phyloP scores from a whole-genome alignment of 371 early-diverging fungal genomes.

The Mortierella sp. region DNA sequence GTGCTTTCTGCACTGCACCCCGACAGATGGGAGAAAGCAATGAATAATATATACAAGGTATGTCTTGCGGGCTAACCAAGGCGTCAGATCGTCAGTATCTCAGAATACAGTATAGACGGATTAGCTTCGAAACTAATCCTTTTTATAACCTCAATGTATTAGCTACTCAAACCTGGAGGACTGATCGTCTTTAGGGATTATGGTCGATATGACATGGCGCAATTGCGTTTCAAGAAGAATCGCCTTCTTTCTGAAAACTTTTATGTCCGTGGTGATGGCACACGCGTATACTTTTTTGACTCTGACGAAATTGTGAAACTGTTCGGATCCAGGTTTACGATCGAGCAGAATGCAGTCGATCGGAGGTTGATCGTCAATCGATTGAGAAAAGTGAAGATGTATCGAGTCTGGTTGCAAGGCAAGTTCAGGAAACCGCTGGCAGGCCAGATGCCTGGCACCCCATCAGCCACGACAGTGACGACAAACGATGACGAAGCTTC shows the following conservation, averaged over 20 bases:
- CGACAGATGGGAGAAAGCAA: slow-evolving; percentile 76
- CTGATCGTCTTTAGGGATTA: slow-evolving; percentile 89
- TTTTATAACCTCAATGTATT: slow-evolving; percentile 68
- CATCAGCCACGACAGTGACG: slow-evolving; percentile 39
- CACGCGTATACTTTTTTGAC: slow-evolving; percentile 74
- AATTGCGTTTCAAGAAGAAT: slow-evolving; percentile 84
- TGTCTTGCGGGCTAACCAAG: too few species aligned
- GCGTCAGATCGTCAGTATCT: too few species aligned
- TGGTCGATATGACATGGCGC: slow-evolving; percentile 90
- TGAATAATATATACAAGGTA: slow-evolving; percentile 72
- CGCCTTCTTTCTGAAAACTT: slow-evolving; percentile 82
- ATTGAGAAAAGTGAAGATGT: slow-evolving; percentile 94
- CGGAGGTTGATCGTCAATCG: slow-evolving; percentile 95
- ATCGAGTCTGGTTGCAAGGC: slow-evolving; percentile 97
- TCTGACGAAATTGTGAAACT: slow-evolving; percentile 64
- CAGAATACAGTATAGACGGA: too few species aligned
- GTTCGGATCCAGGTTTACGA: slow-evolving; percentile 66
- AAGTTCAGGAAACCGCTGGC: slow-evolving; percentile 88
- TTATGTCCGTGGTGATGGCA: slow-evolving; percentile 92
- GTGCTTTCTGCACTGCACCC: slow-evolving; percentile 89
- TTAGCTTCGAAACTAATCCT: slow-evolving; percentile 76
- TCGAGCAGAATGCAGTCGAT: slow-evolving; percentile 93
- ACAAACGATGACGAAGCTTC: slow-evolving; percentile 8
- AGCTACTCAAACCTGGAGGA: slow-evolving; percentile 81
- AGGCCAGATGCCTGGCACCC: slow-evolving; percentile 28